These are phyloP conservation scores for Lentinus brumalis DNA, from an alignment of 768 basidiomycete species.

Conservation along the genomic window DNA sequence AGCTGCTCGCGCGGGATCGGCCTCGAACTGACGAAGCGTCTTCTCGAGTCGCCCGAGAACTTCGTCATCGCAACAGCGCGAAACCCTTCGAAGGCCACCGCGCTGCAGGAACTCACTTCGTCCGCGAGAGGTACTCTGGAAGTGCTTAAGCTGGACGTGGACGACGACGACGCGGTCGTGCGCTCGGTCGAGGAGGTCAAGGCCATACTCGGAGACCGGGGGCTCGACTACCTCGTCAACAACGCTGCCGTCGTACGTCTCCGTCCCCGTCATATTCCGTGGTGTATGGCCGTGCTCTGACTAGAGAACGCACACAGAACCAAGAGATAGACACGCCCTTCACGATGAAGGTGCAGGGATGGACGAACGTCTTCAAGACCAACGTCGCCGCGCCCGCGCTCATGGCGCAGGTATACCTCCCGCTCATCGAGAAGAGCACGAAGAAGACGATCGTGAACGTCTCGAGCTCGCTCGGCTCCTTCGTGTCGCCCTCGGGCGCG, in stretches of 20 bases:
- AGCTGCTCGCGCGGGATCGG: conserved; percentile 36
- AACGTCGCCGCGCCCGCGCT: conserved; percentile 42
- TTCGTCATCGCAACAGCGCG: conserved; percentile 33
- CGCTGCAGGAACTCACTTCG: conserved; percentile 22
- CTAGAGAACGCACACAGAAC: not conserved
- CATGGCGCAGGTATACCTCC: conserved; percentile 34
- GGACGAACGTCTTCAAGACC: conserved; percentile 28
- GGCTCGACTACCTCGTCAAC: conserved; percentile 44
- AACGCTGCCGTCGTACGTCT: conserved; percentile 35
- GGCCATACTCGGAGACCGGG: conserved; percentile 29
- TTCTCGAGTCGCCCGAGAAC: conserved; percentile 23
- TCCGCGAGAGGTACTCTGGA: conserved; percentile 32
- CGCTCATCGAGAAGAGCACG: conserved; percentile 33
- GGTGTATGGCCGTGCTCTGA: too few species aligned
- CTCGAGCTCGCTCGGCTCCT: conserved; percentile 34
- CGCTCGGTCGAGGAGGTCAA: conserved; percentile 24
- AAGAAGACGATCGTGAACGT: conserved; percentile 38
- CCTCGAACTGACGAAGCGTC: conserved; percentile 28
- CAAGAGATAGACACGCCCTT: conserved; percentile 30
- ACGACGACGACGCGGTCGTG: conserved; percentile 27
- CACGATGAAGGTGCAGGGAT: conserved; percentile 24
- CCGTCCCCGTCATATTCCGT: too few species aligned
- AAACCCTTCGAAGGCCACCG: conserved; percentile 24
- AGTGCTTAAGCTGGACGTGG: conserved; percentile 34
- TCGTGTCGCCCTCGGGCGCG: conserved; percentile 26